Evolutionary conservation across 2,329 filamentous ascomycete genomes (phyloP), one percentile per base, ranked within the genome.

Genomic region (Penicillium sp.): DNA sequence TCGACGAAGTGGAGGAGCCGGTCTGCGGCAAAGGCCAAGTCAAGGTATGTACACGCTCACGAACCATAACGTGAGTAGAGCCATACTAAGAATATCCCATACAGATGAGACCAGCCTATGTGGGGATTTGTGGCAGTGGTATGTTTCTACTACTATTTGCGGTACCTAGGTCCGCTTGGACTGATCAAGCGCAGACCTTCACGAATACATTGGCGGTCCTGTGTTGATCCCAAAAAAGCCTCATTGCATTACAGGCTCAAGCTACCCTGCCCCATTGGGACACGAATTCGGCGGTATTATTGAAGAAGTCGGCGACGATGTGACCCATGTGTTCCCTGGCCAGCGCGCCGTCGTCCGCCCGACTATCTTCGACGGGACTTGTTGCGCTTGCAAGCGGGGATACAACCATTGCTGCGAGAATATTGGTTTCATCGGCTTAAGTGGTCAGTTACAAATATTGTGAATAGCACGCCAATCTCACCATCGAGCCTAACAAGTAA

Each of bases 281-380:
- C 80, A 84, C 53, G 81, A 84, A 56, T 80, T 84, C 58, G 74
- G 72, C 2, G 81, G 81, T 9, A 70, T 74, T 1, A 69, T 84
- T 23, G 68, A 73, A 4, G 76, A 80, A 51, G 64, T 84, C 16
- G 80, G 80, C 1, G 55, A 68, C 0, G 70, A 64, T 2, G 73
- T 79, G 4, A 55, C 45, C 9, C 27, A 47, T 57, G 63, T 83
- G 28, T 63, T 67, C 20, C 55, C 73, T 0, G 80, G 80, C 1
- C 74, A 83, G 45, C 65, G 70, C n/a, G 79, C 80, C 13, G 76
- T 73, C 4, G 70, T 83, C 2, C 76, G 80, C 45, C 81, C 80
- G 1, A 79, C 74, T 2, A 70, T 83, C 36, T 77, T 69, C 47
- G 81, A 80, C 56, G 68, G 71, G 3, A 64, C 65, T 2, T 84